Evolutionary conservation across 495 filamentous ascomycete genomes (phyloP).

Genomic region (Lindgomyces ingoldianus): DNA sequence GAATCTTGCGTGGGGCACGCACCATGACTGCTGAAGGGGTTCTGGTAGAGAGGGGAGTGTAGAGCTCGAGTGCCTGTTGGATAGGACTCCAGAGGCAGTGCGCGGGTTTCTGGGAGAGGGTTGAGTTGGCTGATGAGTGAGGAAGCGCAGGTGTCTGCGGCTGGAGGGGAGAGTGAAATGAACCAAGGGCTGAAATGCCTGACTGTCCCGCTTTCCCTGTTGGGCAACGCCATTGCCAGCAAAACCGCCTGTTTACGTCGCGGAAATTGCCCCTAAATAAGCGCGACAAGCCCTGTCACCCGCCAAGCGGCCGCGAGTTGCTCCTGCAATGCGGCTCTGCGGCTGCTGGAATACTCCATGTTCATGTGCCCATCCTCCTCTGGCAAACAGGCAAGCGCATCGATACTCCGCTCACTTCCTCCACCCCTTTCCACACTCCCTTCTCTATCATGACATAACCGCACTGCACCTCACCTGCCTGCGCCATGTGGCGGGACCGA

Average conservation of each 20-base stretch:
- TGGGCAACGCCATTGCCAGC: neutral
- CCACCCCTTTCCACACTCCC: neutral
- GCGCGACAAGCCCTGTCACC: neutral
- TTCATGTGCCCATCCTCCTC: neutral
- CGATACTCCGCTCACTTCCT: neutral
- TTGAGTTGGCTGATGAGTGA: neutral
- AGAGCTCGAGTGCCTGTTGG: neutral
- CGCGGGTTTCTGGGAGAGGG: neutral
- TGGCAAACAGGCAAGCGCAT: neutral
- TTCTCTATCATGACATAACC: conserved; percentile 32
- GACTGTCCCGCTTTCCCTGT: conserved; percentile 22
- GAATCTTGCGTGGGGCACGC: conserved; percentile 30
- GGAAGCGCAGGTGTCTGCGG: conserved; percentile 8
- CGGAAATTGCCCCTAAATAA: conserved; percentile 14
- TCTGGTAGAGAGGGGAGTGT: neutral
- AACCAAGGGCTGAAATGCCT: conserved; percentile 21
- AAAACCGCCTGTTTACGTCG: neutral
- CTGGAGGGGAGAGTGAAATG: conserved; percentile 18
- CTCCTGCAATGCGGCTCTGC: conserved; percentile 26
- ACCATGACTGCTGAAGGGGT: conserved; percentile 29
- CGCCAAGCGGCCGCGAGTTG: neutral
- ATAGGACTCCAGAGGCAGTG: neutral
- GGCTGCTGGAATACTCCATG: neutral
- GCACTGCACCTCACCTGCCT: conserved; percentile 8
- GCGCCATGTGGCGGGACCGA: conserved; percentile 93